Conservation (phyloP, 768 basidiomycete species). For the Lactifluus piperatus region DNA sequence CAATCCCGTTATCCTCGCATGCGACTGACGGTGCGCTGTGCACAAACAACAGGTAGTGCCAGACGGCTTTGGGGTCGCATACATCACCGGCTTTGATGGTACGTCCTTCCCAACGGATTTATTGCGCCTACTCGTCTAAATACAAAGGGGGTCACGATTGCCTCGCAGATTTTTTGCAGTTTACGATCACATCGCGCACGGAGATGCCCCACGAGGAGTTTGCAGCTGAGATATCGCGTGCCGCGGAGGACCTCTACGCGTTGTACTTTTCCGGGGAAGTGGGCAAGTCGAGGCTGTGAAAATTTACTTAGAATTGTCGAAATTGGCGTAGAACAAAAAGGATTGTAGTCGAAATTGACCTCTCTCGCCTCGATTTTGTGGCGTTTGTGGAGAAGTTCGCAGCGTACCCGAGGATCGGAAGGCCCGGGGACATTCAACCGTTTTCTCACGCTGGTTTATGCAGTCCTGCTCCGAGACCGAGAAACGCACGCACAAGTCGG, state of each 20-base stretch:
- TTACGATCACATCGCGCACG: slow-evolving; percentile 78
- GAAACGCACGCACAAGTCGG: too few relatives aligned
- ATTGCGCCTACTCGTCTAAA: not conserved
- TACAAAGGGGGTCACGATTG: not conserved
- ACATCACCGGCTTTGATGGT: slow-evolving; percentile 87
- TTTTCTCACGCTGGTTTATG: too few relatives aligned
- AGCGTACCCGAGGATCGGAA: too few relatives aligned
- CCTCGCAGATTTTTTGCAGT: slow-evolving; percentile 68
- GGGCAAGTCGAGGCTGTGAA: slow-evolving; percentile 11
- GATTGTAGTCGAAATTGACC: too few relatives aligned
- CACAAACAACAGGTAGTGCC: slow-evolving; percentile 58
- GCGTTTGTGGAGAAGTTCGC: too few relatives aligned
- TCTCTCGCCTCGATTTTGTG: too few relatives aligned
- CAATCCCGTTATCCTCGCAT: not conserved
- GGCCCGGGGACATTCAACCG: too few relatives aligned
- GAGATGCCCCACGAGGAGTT: slow-evolving; percentile 78
- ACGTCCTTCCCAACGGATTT: slow-evolving; percentile 19
- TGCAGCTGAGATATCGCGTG: slow-evolving; percentile 53
- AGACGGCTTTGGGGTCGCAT: slow-evolving; percentile 90
- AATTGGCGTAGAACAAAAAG: too few relatives aligned
- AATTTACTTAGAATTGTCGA: too few relatives aligned
- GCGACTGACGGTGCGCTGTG: not conserved
- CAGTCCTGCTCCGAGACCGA: too few relatives aligned
- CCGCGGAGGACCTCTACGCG: slow-evolving; percentile 61
- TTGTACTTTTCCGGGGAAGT: slow-evolving; percentile 31